phyloP scores from a whole-genome alignment of 768 basidiomycete species.

The Podaxis carcinomalis region DNA sequence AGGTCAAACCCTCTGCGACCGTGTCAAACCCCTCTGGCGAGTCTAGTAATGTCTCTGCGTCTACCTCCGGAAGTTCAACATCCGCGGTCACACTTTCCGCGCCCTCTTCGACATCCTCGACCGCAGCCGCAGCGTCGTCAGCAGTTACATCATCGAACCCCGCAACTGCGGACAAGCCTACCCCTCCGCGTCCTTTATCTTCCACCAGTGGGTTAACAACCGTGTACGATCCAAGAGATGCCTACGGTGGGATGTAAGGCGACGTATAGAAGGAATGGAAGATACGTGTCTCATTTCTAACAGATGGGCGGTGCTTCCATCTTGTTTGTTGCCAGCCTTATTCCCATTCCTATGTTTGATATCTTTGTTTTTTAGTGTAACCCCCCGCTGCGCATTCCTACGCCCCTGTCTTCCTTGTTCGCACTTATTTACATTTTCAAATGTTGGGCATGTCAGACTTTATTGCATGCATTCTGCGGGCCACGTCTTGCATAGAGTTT shows the following conservation, averaged over 20 bases:
- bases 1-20: background rate
- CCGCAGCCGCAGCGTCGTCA: background rate
- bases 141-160: background rate
- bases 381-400: background rate
- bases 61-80: background rate
- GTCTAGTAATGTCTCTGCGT: background rate
- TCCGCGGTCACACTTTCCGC: background rate
- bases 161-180: background rate
- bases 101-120: background rate
- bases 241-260: constrained; percentile 1
- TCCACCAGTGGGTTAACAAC: constrained; percentile 4
- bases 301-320: background rate
- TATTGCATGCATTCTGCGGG: background rate
- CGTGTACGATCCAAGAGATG: background rate
- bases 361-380: background rate
- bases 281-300: background rate
- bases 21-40: background rate
- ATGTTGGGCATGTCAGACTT: background rate
- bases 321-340: background rate
- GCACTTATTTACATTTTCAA: background rate
- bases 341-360: background rate
- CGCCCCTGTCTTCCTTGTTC: background rate
- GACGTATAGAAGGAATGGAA: background rate
- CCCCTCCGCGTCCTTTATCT: background rate
- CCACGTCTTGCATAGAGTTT: background rate